Conservation (phyloP, 2,329 filamentous ascomycete genomes). For the Colletotrichum spinosum region DNA sequence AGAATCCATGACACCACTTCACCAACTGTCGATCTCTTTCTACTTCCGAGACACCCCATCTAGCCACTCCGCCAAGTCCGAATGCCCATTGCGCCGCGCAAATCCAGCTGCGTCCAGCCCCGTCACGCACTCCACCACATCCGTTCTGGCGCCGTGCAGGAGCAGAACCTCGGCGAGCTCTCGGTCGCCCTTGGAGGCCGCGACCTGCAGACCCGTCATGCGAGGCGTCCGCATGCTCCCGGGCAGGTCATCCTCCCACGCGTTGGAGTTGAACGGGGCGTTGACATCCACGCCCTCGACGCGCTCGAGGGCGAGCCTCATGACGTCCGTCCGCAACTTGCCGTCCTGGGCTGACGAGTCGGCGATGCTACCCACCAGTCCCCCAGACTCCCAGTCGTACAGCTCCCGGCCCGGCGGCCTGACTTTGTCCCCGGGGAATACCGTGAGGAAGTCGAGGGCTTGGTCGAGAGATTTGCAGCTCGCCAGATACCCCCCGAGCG, state of each 20-base stretch:
- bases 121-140: constrained; percentile 5
- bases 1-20: neutral
- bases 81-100: neutral
- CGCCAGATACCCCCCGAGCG: neutral
- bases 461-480: constrained; percentile 1
- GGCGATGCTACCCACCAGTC: constrained; percentile 5
- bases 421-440: neutral
- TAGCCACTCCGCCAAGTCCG: constrained; percentile 1
- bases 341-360: neutral
- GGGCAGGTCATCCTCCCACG: constrained; percentile 8
- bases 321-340: constrained; percentile 1
- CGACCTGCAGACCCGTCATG: constrained; percentile 1
- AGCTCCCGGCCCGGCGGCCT: neutral
- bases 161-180: constrained; percentile 2
- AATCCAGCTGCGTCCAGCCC: constrained; percentile 6
- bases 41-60: neutral
- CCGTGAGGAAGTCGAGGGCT: constrained; percentile 1
- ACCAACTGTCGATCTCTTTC: neutral
- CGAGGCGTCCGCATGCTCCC: neutral
- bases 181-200: constrained; percentile 4
- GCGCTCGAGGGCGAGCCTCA: constrained; percentile 4
- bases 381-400: constrained; percentile 4
- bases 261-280: constrained; percentile 1
- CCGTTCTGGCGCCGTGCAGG: neutral
- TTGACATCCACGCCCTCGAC: constrained; percentile 2